Evolutionary conservation across 176 grass and related monocot species (phyloP).

Genomic region (Otatea glauca): DNA sequence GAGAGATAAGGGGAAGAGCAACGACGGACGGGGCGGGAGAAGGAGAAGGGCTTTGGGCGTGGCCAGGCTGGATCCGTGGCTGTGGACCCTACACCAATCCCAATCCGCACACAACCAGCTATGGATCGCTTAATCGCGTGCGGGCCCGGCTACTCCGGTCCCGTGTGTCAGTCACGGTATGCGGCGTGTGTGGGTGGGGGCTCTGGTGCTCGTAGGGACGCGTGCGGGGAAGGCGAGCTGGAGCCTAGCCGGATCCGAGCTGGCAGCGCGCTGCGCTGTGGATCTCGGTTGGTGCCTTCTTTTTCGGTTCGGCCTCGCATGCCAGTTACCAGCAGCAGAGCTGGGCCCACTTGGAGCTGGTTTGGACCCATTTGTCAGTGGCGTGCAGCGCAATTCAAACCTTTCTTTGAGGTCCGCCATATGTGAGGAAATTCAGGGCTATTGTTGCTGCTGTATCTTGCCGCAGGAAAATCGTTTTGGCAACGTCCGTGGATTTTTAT

Average conservation of each 20-base stretch:
- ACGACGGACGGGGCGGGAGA: slow-evolving; percentile 10
- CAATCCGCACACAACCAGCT: background rate
- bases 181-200: background rate
- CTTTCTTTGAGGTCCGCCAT: too few species aligned
- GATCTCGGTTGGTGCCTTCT: background rate
- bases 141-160: background rate
- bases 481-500: too few species aligned
- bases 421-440: too few species aligned
- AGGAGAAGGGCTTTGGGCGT: background rate
- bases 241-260: slow-evolving; percentile 42
- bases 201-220: background rate
- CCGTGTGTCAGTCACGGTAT: background rate
- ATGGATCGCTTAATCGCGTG: background rate
- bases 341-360: too few species aligned
- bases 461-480: too few species aligned
- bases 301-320: too few species aligned
- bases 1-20: background rate
- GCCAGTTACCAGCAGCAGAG: too few species aligned
- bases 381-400: too few species aligned
- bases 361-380: too few species aligned
- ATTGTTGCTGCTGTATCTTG: too few species aligned
- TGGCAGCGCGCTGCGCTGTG: slow-evolving; percentile 23
- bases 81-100: background rate
- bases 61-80: slow-evolving; percentile 56
- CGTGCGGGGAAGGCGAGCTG: slow-evolving; percentile 40